Evolutionary conservation across 2,329 filamentous ascomycete genomes (phyloP), one percentile per base, ranked within the genome.

Genomic region (Fusarium miscanthi): DNA sequence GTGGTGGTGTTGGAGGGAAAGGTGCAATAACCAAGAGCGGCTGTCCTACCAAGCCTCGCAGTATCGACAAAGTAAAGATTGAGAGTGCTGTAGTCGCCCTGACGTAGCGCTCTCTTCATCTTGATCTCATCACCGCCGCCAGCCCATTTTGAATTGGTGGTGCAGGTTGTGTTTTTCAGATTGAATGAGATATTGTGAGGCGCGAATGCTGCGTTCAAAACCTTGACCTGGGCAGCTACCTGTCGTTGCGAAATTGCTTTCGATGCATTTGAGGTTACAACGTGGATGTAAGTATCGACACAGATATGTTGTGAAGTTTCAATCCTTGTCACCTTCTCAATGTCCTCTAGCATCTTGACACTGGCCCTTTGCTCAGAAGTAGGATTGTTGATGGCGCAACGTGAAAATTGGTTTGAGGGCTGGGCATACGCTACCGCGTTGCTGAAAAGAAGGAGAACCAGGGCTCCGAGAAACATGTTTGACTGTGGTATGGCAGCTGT

Each of bases 161-260:
- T 61, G 5, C 19, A 27, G 7, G 23, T 43, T 19, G 16, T 38
- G 38, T 43, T 45, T 3, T 30, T 37, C 6, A 31, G 59, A 37
- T 57, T 11, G 13, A 61, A 61, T 11, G 38, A 57, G 21, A 61
- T 61, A 11, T 61, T 43, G 13, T 61, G 40, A n/a, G 59, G 59
- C 2, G 11, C 12, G 25, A 61, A 61, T 13, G 49, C 51, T 12
- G 31, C 7, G 31, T 61, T 61, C 5, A 61, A 17, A 9, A 57
- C 59, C 7, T 38, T 17, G 30, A 61, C 23, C 23, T 61, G 59
- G 8, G 31, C 40, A n/a, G 27, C 31, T 23, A 61, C 31, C 19
- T 61, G 59, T 12, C 30, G 16, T 31, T 57, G 25, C 2, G 53
- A 25, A 9, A 57, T 57, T 3, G 35, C 25, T 27, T 57, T 30